Evolutionary conservation across 805 yeast genomes (phyloP).

Genomic region (Debaryomyces maramus): DNA sequence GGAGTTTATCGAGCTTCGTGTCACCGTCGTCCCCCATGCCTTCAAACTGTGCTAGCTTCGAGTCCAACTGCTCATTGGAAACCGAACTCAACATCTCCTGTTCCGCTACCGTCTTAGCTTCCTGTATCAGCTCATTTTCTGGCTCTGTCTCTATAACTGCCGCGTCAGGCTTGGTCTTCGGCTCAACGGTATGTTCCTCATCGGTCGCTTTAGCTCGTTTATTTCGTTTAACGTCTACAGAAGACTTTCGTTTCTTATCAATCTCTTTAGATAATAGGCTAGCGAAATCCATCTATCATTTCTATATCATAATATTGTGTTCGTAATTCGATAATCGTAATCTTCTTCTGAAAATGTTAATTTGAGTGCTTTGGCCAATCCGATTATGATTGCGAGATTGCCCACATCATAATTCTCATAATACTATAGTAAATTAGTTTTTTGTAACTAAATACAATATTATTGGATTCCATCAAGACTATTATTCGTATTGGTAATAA

Average conservation of each 20-base stretch:
- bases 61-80: conserved; percentile 24
- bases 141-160: not conserved
- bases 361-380: not conserved
- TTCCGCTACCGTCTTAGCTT: not conserved
- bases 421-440: no score
- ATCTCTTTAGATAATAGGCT: conserved; percentile 50
- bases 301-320: not conserved
- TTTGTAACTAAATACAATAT: no score
- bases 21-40: conserved; percentile 12
- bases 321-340: no score
- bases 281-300: conserved; percentile 46
- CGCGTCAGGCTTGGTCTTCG: conserved; percentile 6
- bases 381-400: conserved; percentile 1
- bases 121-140: not conserved
- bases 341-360: no score
- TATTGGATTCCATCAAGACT: no score
- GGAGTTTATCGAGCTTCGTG: conserved; percentile 19
- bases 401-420: no score
- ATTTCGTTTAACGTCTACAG: conserved; percentile 10
- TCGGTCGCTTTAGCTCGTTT: conserved; percentile 9
- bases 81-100: conserved; percentile 12
- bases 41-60: conserved; percentile 18
- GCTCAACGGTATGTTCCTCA: conserved; percentile 7
- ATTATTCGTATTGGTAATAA: not conserved
- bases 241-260: conserved; percentile 39